Evolutionary conservation across 2,329 filamentous ascomycete genomes (phyloP).

Genomic region (Neophaeococcomyces aloes): DNA sequence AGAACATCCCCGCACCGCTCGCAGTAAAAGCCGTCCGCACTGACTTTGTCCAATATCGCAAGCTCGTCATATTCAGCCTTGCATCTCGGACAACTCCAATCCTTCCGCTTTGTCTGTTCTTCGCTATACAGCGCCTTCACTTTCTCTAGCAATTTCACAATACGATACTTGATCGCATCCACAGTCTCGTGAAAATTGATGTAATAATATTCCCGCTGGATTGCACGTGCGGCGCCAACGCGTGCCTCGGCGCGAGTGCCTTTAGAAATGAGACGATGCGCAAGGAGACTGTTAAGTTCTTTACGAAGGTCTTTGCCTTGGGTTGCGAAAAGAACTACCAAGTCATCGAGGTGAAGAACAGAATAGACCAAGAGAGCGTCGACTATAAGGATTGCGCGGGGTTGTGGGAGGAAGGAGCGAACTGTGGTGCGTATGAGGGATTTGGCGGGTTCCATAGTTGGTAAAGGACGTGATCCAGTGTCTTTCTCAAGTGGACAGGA

Average conservation of each 20-base stretch:
- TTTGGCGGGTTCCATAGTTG: conserved; percentile 54
- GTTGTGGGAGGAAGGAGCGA: conserved; percentile 73
- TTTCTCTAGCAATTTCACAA: conserved; percentile 76
- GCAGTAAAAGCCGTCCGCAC: conserved; percentile 62
- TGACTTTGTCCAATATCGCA: conserved; percentile 71
- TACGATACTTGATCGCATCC: conserved; percentile 90
- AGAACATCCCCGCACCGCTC: conserved; percentile 56
- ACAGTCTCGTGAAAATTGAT: conserved; percentile 91
- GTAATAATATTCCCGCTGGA: conserved; percentile 89
- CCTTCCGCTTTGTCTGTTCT: conserved; percentile 63
- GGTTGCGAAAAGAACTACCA: conserved; percentile 75
- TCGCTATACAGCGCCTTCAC: conserved; percentile 75
- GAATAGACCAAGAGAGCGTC: conserved; percentile 69
- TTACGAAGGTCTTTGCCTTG: conserved; percentile 88
- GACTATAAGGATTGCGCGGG: conserved; percentile 66
- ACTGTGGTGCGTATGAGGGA: conserved; percentile 76
- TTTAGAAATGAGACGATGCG: conserved; percentile 68
- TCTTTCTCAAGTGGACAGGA: no score
- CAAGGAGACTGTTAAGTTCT: conserved; percentile 70
- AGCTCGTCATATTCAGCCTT: conserved; percentile 78
- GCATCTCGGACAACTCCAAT: conserved; percentile 76
- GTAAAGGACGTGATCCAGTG: no score
- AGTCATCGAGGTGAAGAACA: conserved; percentile 73
- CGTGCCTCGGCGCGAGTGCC: conserved; percentile 66
- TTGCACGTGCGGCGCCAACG: conserved; percentile 69